Percentiles rank a stretch among this genome's conserved stretches.
These are phyloP conservation scores for Xylariomycetidae sp. DNA, from an alignment of 2,329 filamentous ascomycete genomes.

Conservation along the genomic window DNA sequence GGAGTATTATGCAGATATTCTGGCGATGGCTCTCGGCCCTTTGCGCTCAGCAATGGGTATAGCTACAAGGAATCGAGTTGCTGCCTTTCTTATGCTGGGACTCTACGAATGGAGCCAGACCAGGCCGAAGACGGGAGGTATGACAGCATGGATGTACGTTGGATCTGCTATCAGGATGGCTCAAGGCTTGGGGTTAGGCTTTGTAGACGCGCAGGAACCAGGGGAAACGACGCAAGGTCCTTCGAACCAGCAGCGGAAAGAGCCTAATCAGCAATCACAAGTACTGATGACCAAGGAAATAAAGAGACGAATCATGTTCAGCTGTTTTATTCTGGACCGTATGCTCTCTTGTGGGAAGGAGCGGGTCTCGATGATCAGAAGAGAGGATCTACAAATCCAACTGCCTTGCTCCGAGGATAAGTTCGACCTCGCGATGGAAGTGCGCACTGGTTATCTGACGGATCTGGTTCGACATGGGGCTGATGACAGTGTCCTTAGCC, in stretches of 20 bases:
- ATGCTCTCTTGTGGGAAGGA: conserved; percentile 62
- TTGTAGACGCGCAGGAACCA: conserved; percentile 38
- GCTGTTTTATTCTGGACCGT: conserved; percentile 68
- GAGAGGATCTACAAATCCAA: conserved; percentile 58
- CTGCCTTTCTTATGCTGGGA: conserved; percentile 66
- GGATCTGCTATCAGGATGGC: conserved; percentile 62
- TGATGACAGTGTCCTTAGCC: conserved; percentile 45
- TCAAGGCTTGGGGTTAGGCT: conserved; percentile 56
- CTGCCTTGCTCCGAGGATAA: conserved; percentile 63
- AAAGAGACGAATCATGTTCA: conserved; percentile 67
- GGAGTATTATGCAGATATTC: conserved; percentile 59
- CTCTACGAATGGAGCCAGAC: conserved; percentile 68
- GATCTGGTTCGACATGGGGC: conserved; percentile 20
- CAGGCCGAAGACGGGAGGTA: conserved; percentile 42
- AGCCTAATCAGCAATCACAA: conserved; percentile 17
- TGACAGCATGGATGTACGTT: conserved; percentile 62
- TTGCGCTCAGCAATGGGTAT: conserved; percentile 42
- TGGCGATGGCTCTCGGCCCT: conserved; percentile 46
- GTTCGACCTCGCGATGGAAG: conserved; percentile 58
- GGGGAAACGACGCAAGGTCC: conserved; percentile 17
- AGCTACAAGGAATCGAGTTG: conserved; percentile 58
- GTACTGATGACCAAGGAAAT: conserved; percentile 58
- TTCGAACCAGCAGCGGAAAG: conserved; percentile 14
- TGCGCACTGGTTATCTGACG: conserved; percentile 45
- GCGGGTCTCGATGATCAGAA: conserved; percentile 53